Evolutionary conservation across 1,284 basidiomycete genomes (phyloP), one percentile per base, ranked within the genome.

Genomic region (Puccinia polysora): DNA sequence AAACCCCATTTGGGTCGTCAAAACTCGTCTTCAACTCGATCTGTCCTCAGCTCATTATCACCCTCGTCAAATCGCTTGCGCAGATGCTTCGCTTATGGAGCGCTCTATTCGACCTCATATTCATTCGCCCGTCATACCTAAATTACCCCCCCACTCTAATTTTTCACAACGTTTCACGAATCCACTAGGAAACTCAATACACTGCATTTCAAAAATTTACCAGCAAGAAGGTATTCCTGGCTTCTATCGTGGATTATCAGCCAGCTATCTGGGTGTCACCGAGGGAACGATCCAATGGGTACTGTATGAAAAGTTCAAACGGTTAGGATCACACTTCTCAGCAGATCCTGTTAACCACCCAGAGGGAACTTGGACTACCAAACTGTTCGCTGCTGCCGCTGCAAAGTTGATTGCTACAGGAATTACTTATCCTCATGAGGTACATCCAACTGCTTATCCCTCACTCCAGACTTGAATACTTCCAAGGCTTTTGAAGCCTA

Each of bases 231-330:
- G 96, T 0, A 76, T 95, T 2, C 82, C 83, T 15, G 96, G 95
- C 0, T 89, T 97, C 75, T 98, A 99, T 82, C 91, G 92, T 80
- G 96, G 96, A 2, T 82, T 99, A 56, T 91, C 88, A 75, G 96
- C 96, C 60, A 92, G 89, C 76, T 94, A 97, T 80, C 84, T 99
- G 18, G 96, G 96, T 36, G 95, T 97, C 6, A 90, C 92, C 18
- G 96, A 99, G 80, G 89, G 89, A 3, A 94, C 94, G 23, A 97
- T 98, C 70, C 95, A 97, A 79, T 99, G 96, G 96, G 89, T 90
- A 23, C 82, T 99, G 12, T 98, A 99, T 80, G 96, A 98, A 79
- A 84, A 85, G 40, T 80, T 93, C 73, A 92, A 94, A 80, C 84
- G 81, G 38, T 45, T 32, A 20, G 69, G 69, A 55, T 60, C 20